These are phyloP conservation scores for Tricholoma bakamatsutake DNA, from an alignment of 768 basidiomycete species.

Conservation along the genomic window DNA sequence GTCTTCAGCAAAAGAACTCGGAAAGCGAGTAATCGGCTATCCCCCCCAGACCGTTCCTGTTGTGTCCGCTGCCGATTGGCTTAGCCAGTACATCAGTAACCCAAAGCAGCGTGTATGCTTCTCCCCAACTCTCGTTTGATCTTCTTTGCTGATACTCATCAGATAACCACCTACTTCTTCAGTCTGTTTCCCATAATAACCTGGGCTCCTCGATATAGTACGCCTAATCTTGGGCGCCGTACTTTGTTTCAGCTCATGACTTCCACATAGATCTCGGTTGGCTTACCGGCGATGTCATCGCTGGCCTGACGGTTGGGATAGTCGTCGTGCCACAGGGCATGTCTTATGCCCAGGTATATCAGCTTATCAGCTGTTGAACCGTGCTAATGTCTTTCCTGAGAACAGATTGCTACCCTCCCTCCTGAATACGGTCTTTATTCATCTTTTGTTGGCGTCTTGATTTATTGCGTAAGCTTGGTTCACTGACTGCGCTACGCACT, in stretches of 20 bases:
- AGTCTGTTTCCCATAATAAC: constrained; percentile 79
- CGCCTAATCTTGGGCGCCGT: constrained; percentile 15
- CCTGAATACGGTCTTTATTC: constrained; percentile 92
- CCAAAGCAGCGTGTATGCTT: constrained; percentile 46
- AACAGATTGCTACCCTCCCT: constrained; percentile 76
- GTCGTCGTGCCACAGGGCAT: constrained; percentile 93
- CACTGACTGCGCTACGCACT: not conserved
- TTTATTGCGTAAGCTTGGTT: constrained; percentile 63
- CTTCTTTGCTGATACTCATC: constrained; percentile 2
- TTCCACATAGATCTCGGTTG: constrained; percentile 59
- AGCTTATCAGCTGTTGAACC: not conserved
- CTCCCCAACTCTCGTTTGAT: not conserved
- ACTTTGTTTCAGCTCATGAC: not conserved
- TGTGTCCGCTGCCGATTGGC: constrained; percentile 54
- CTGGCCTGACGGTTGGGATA: constrained; percentile 90
- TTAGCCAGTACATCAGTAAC: constrained; percentile 31
- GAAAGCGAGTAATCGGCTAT: constrained; percentile 54
- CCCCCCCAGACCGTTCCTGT: constrained; percentile 56
- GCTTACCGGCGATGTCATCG: constrained; percentile 83
- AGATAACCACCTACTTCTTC: constrained; percentile 61
- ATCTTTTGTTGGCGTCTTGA: constrained; percentile 80
- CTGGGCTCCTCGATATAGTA: constrained; percentile 88
- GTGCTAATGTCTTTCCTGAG: not conserved
- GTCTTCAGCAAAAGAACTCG: constrained; percentile 37
- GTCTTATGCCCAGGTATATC: constrained; percentile 72